A percentile compares a stretch with the other conserved stretches of the same genome.
Conservation (phyloP, 148 eudicot genomes). For the Persicaria tinctoria region DNA sequence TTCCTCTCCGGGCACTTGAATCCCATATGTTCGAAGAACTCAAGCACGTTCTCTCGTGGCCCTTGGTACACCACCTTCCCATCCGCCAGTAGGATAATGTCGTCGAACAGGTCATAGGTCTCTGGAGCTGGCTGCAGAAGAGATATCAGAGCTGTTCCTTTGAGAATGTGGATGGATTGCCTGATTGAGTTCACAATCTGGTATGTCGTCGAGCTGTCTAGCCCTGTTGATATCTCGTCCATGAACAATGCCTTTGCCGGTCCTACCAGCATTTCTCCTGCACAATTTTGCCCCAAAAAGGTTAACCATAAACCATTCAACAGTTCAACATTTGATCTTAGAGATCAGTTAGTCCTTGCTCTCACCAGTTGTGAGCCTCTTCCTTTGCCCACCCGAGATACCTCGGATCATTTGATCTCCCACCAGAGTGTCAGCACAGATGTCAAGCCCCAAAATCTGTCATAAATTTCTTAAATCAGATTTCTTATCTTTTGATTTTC, state of each 20-base stretch:
- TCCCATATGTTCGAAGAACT: constrained; percentile 77
- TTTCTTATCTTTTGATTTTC: neutral
- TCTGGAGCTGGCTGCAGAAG: constrained; percentile 92
- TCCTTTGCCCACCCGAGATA: constrained; percentile 75
- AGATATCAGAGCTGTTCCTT: constrained; percentile 73
- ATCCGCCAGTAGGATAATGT: constrained; percentile 70
- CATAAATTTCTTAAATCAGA: neutral
- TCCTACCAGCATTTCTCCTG: constrained; percentile 93
- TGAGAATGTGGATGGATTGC: constrained; percentile 71
- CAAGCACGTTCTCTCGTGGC: constrained; percentile 67
- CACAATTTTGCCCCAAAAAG: neutral
- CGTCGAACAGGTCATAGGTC: constrained; percentile 77
- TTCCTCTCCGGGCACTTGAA: constrained; percentile 86
- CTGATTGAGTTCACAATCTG: constrained; percentile 77
- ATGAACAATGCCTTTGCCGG: constrained; percentile 77
- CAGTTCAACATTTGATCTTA: neutral
- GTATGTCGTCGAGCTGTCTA: constrained; percentile 83
- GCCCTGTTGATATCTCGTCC: constrained; percentile 92
- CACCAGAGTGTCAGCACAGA: constrained; percentile 69
- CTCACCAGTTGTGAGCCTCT: constrained; percentile 73
- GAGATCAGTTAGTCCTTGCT: neutral
- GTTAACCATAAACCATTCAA: neutral
- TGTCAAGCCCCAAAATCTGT: constrained; percentile 79
- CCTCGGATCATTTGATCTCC: constrained; percentile 81
- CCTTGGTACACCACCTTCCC: constrained; percentile 85